Conservation (phyloP, 805 yeast genomes). For the Yamadazyma insecticola region DNA sequence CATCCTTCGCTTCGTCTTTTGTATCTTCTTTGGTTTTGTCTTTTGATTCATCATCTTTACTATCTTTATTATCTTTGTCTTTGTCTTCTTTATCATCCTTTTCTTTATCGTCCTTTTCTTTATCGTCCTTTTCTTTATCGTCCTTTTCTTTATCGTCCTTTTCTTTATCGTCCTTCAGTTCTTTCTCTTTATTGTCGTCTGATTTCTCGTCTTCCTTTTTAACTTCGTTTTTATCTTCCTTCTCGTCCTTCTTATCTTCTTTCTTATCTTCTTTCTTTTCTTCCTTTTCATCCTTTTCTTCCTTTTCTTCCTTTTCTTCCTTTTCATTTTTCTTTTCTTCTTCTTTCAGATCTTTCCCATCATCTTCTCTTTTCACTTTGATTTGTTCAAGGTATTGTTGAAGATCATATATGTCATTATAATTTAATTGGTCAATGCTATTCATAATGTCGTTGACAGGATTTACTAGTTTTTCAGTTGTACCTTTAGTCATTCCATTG, state of each 20-base stretch:
- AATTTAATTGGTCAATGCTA: too few species aligned
- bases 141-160: background rate
- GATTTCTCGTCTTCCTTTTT: conserved; percentile 2
- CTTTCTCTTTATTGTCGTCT: background rate
- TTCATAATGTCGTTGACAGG: too few species aligned
- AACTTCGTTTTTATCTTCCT: background rate
- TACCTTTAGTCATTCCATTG: too few species aligned
- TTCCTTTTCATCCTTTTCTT: too few species aligned
- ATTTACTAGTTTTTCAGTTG: too few species aligned
- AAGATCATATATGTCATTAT: too few species aligned
- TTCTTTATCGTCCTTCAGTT: conserved; percentile 2
- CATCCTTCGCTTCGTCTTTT: conserved; percentile 1
- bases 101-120: conserved; percentile 1
- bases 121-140: conserved; percentile 1
- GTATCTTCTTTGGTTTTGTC: conserved; percentile 3
- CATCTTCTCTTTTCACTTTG: too few species aligned
- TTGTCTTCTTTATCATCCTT: background rate
- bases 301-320: too few species aligned
- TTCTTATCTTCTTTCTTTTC: too few species aligned
- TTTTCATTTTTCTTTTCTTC: too few species aligned
- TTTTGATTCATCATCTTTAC: conserved; percentile 2
- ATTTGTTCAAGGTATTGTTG: too few species aligned
- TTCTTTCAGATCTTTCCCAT: too few species aligned
- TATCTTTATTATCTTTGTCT: background rate
- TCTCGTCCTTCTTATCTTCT: conserved; percentile 1